phyloP scores from a whole-genome alignment of 495 filamentous ascomycete species.

The Neurospora sp. region DNA sequence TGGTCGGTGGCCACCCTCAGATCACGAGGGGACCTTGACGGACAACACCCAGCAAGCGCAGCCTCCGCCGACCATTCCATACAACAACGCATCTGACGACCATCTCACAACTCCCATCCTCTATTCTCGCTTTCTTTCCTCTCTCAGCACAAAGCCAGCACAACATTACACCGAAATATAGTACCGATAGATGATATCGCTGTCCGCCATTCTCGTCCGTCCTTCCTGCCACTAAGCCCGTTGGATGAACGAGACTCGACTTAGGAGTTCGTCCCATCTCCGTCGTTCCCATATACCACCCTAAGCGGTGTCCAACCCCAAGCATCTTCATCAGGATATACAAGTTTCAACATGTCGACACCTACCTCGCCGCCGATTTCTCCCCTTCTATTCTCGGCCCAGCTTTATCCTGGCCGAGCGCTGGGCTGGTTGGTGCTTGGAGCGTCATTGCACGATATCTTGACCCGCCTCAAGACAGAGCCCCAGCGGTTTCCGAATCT shows the following conservation, averaged over 20 bases:
- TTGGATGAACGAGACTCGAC: background rate
- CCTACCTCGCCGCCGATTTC: conserved; percentile 57
- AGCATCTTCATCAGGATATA: background rate
- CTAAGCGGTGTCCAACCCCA: background rate
- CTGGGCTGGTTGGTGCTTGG: conserved; percentile 81
- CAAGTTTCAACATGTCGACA: conserved; percentile 31
- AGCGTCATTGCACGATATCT: conserved; percentile 77
- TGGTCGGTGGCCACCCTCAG: background rate
- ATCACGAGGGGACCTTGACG: background rate
- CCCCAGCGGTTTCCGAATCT: conserved; percentile 71
- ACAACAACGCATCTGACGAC: background rate
- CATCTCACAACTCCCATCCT: background rate
- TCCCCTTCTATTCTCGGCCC: conserved; percentile 52
- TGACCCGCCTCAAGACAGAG: conserved; percentile 77
- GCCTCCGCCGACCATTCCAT: background rate
- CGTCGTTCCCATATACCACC: background rate
- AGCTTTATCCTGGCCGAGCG: conserved; percentile 65
- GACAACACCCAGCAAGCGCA: background rate
- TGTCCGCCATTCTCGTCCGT: background rate
- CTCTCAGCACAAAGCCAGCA: background rate
- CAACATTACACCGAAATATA: background rate
- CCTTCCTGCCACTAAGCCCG: background rate
- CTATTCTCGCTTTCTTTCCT: background rate
- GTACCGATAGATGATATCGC: background rate
- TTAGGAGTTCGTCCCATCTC: background rate